phyloP scores from a whole-genome alignment of 495 filamentous ascomycete species.

The Barbatosphaeria neglecta region DNA sequence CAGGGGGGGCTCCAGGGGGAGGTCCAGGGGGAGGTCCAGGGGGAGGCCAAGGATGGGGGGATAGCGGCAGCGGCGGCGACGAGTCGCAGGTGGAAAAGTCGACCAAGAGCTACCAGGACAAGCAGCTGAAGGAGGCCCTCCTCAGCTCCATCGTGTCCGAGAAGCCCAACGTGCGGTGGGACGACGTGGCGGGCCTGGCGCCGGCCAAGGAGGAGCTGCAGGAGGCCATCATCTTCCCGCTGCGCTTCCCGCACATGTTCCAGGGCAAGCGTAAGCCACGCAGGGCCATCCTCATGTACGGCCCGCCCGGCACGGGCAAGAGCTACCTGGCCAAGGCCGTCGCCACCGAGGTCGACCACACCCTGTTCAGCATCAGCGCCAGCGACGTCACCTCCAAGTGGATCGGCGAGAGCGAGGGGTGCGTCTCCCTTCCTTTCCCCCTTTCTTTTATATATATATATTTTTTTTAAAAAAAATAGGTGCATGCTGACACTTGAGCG shows the following conservation, averaged over 20 bases:
- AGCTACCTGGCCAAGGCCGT: constrained; percentile 83
- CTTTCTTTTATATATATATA: background rate
- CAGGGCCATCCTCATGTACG: constrained; percentile 90
- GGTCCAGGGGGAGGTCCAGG: too few relatives aligned
- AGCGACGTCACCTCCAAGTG: constrained; percentile 88
- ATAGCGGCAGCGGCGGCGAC: background rate
- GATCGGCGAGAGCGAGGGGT: constrained; percentile 97
- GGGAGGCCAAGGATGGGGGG: background rate
- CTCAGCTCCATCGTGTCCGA: constrained; percentile 71
- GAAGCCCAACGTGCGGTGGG: constrained; percentile 87
- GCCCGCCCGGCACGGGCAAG: constrained; percentile 89
- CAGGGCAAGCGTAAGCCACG: constrained; percentile 89
- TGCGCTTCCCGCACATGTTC: constrained; percentile 90
- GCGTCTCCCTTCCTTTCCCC: constrained; percentile 7
- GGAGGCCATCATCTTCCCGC: constrained; percentile 86
- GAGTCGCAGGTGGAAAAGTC: background rate
- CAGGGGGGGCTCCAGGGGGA: too few relatives aligned
- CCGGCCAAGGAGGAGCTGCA: constrained; percentile 86
- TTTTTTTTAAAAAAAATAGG: background rate
- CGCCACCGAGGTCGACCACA: constrained; percentile 10
- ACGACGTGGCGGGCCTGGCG: constrained; percentile 86
- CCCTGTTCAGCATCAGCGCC: constrained; percentile 61
- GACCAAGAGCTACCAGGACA: background rate
- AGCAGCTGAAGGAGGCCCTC: background rate
- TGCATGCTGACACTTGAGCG: background rate